These are phyloP conservation scores for Pseudisothecium myosuroides DNA, from an alignment of 225 moss, liverwort and hornwort genomes.

Conservation along the genomic window DNA sequence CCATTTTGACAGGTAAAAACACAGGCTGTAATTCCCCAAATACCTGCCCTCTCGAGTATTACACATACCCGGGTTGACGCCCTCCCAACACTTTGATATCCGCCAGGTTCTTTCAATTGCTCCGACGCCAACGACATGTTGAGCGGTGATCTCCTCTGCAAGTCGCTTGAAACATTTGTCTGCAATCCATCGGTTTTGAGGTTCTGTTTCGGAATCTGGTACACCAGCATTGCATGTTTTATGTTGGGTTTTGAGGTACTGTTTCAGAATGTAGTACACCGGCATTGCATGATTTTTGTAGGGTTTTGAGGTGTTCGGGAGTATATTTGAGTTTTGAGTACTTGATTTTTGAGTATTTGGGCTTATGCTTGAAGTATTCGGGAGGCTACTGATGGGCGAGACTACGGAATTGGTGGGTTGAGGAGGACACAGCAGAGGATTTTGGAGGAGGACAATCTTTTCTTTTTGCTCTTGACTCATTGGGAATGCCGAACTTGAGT, in stretches of 20 bases:
- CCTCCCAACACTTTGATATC: neutral
- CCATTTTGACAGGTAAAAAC: too few relatives aligned
- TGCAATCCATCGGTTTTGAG: neutral
- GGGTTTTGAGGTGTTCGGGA: neutral
- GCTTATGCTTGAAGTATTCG: neutral
- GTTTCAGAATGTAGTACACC: neutral
- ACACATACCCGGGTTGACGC: neutral
- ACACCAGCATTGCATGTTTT: neutral
- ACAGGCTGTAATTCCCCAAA: neutral
- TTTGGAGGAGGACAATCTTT: neutral
- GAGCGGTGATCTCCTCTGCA: neutral
- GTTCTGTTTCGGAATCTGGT: neutral
- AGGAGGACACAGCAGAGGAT: neutral
- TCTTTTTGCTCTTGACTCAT: neutral
- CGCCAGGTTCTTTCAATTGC: neutral
- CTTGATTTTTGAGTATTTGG: neutral
- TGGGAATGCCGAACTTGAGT: conserved; percentile 40
- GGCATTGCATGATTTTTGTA: neutral
- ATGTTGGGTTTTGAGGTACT: neutral
- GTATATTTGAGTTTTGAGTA: too few relatives aligned
- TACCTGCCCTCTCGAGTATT: neutral
- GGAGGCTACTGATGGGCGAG: neutral
- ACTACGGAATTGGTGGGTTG: neutral
- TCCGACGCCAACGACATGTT: neutral
- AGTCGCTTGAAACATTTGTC: neutral